A percentile compares a stretch with the other conserved stretches of the same genome.
phyloP scores from a whole-genome alignment of 1,284 basidiomycete species.

The Trichosporon asahii region DNA sequence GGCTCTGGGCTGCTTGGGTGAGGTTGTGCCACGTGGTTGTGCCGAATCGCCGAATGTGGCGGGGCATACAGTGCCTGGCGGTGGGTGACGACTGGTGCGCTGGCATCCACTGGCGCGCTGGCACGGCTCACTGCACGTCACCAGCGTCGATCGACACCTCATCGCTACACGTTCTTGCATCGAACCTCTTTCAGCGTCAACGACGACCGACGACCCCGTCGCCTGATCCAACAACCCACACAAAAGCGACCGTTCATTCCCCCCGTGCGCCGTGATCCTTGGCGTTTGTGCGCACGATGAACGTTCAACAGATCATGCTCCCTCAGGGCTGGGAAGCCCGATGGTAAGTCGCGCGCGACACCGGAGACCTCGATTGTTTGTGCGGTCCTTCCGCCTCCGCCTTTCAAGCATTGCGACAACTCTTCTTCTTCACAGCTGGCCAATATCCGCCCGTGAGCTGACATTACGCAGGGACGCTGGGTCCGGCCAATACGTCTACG shows the following conservation, averaged over 20 bases:
- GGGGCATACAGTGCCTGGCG: background rate
- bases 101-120: background rate
- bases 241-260: conserved; percentile 10
- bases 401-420: background rate
- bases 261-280: background rate
- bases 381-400: background rate
- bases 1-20: background rate
- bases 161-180: background rate
- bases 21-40: background rate
- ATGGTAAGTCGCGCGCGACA: conserved; percentile 60
- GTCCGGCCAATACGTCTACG: conserved; percentile 79
- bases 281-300: conserved; percentile 24
- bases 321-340: conserved; percentile 86
- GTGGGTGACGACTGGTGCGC: background rate
- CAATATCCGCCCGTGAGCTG: background rate
- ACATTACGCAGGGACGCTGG: conserved; percentile 64
- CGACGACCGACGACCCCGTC: background rate
- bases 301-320: conserved; percentile 51
- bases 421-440: no score
- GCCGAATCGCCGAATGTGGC: conserved; percentile 9
- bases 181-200: background rate
- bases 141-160: conserved; percentile 8
- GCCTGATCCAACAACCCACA: background rate
- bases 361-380: conserved; percentile 59
- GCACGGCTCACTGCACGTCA: conserved; percentile 5